Conservation (phyloP, 176 grass and related monocot species). For the Metroxylon sagu region DNA sequence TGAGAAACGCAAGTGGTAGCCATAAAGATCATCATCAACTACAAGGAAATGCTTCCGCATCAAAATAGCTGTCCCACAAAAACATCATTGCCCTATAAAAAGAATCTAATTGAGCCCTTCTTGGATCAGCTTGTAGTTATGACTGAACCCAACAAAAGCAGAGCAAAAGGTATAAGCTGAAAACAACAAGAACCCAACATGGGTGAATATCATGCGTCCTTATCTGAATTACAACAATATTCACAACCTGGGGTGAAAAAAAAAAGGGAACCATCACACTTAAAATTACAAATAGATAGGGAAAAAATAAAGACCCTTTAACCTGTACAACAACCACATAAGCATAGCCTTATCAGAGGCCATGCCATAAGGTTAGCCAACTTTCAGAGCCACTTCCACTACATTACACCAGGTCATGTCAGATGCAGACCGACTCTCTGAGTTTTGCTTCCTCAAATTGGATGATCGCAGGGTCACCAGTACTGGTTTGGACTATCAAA, state of each 20-base stretch:
- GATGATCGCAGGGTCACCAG: neutral
- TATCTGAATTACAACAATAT: neutral
- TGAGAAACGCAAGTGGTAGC: no score
- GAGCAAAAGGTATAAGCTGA: no score
- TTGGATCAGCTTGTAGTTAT: no score
- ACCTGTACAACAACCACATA: conserved; percentile 5
- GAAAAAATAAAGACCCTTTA: neutral
- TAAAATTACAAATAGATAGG: neutral
- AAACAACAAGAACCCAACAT: no score
- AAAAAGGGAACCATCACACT: neutral
- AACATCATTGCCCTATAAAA: no score
- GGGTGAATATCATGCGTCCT: no score
- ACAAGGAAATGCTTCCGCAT: no score
- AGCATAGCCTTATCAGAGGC: neutral
- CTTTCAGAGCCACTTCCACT: conserved; percentile 2
- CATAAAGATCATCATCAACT: no score
- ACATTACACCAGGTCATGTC: conserved; percentile 13
- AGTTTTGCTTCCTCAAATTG: neutral
- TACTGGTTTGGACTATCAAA: conserved; percentile 1
- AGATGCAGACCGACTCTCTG: neutral
- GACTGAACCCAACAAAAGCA: no score
- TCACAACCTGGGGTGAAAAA: conserved; percentile 1
- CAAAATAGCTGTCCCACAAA: no score
- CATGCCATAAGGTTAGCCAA: conserved; percentile 7
- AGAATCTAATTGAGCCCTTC: no score